Base-by-base conservation (phyloP, 768 basidiomycete species). In the Tricholomella constricta region DNA sequence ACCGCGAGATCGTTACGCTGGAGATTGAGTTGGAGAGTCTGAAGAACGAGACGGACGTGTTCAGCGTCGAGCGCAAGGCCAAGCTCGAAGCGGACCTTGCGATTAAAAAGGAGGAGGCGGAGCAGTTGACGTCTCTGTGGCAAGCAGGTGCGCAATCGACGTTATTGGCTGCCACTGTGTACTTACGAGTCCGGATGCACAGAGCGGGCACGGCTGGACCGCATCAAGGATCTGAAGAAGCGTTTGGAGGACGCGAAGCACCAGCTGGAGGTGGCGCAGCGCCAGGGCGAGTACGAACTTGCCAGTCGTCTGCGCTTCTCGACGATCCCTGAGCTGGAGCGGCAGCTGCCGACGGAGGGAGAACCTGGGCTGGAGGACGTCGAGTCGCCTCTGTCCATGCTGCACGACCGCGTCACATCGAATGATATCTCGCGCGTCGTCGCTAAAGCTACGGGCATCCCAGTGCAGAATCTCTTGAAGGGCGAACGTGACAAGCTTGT, bases 401-500 rank as follows among this genome's bases (percentile, higher is more conserved):
- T 95, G 29, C 86, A 93, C 59, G 93, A 94, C 56, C 77, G 91
- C 35, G 91, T 97, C 7, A 94, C 89, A 6, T 86, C 86, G n/a
- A 85, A 84, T 60, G 92, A 95, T 66, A 94, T 96, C 44, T 84
- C 94, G 2, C 78, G 89, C 2, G 94, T 95, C 19, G 88, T 95
- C 3, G 91, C 91, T 6, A 89, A 87, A 64, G 80, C 89, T 0
- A 97, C 94, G 1, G 94, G 94, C 6, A 94, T 96, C 23, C 94
- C 94, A 0, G 92, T 95, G 1, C 84, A 91, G 68, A 94, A 88
- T 62, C 70, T 96, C 55, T 69, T 96, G 60, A 91, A 90, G 66
- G 93, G 94, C 4, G 94, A 98, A 68, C 76, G 88, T 57, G 91
- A 98, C 66, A 91, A 90, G 63, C 76, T 97, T 20, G 86, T 95